A percentile compares a stretch with the other conserved stretches of the same genome.
These are phyloP conservation scores for Poronia punctata DNA, from an alignment of 495 filamentous ascomycete genomes.

Conservation along the genomic window DNA sequence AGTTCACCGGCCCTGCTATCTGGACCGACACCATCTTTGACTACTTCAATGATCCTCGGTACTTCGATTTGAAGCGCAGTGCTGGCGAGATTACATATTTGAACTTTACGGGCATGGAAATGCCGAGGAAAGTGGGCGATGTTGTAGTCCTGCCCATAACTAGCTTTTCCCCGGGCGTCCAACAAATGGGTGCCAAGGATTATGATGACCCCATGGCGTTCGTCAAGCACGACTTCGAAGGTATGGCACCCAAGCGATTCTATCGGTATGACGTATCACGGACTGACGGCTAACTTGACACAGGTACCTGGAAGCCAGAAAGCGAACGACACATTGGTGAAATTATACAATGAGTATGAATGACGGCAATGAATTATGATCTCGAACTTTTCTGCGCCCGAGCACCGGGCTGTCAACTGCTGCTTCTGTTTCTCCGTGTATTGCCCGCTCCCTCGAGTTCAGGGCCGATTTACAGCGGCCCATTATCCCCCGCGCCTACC, in stretches of 20 bases:
- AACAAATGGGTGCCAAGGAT: constrained; percentile 88
- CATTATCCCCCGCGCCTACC: too few relatives aligned
- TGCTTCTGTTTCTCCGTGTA: too few relatives aligned
- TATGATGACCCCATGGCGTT: constrained; percentile 94
- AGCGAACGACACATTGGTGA: constrained; percentile 54
- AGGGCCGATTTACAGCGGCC: too few relatives aligned
- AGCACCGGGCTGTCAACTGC: neutral
- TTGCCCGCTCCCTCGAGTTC: too few relatives aligned
- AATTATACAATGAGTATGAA: too few relatives aligned
- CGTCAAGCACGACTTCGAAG: constrained; percentile 95
- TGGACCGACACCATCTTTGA: constrained; percentile 92
- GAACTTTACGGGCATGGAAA: constrained; percentile 83
- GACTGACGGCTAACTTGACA: constrained; percentile 19
- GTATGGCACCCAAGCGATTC: too few relatives aligned
- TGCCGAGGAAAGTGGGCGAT: constrained; percentile 81
- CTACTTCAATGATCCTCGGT: constrained; percentile 87
- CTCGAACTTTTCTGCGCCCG: neutral
- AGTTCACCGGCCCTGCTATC: constrained; percentile 89
- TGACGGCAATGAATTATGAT: constrained; percentile 8
- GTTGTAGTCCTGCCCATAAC: constrained; percentile 93
- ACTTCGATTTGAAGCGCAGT: constrained; percentile 72
- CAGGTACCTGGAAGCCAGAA: constrained; percentile 78
- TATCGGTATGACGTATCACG: too few relatives aligned
- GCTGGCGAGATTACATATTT: constrained; percentile 71
- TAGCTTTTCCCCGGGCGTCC: constrained; percentile 91